These are phyloP conservation scores for Saturnispora bothae DNA, from an alignment of 805 yeast genomes.

Conservation along the genomic window DNA sequence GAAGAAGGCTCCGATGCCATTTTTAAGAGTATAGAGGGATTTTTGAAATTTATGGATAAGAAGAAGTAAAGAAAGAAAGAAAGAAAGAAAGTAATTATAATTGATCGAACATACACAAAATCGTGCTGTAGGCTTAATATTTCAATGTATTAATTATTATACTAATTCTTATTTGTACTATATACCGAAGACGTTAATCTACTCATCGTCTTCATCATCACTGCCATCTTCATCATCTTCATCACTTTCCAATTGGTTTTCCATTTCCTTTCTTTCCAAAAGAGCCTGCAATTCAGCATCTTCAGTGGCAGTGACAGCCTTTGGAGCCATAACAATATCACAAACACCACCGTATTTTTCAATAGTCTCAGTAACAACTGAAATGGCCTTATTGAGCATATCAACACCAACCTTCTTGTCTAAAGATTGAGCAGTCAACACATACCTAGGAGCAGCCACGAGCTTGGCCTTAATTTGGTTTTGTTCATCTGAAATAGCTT, in stretches of 20 bases:
- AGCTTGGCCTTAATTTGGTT: slow-evolving; percentile 87
- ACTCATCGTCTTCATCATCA: slow-evolving; percentile 8
- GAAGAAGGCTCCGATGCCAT: no score
- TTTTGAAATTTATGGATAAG: no score
- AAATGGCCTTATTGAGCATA: slow-evolving; percentile 68
- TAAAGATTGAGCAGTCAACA: slow-evolving; percentile 82
- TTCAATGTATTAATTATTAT: no score
- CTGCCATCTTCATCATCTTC: slow-evolving; percentile 37
- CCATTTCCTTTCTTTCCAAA: slow-evolving; percentile 86
- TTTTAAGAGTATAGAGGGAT: no score
- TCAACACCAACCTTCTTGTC: slow-evolving; percentile 87
- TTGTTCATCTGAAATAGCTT: slow-evolving; percentile 68
- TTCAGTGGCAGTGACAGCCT: slow-evolving; percentile 97
- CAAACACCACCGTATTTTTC: slow-evolving; percentile 72
- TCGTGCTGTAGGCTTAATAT: neutral
- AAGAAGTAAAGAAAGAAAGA: neutral
- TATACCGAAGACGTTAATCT: neutral
- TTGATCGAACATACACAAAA: neutral
- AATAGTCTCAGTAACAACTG: slow-evolving; percentile 60
- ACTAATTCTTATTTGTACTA: neutral
- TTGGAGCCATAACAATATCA: slow-evolving; percentile 94
- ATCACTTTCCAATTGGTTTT: slow-evolving; percentile 75
- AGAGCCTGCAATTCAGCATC: slow-evolving; percentile 96
- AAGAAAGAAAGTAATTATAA: neutral
- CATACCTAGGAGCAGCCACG: slow-evolving; percentile 96